phyloP scores from a whole-genome alignment of 495 filamentous ascomycete genomes.

The Hypoxylon lienhwacheense region DNA sequence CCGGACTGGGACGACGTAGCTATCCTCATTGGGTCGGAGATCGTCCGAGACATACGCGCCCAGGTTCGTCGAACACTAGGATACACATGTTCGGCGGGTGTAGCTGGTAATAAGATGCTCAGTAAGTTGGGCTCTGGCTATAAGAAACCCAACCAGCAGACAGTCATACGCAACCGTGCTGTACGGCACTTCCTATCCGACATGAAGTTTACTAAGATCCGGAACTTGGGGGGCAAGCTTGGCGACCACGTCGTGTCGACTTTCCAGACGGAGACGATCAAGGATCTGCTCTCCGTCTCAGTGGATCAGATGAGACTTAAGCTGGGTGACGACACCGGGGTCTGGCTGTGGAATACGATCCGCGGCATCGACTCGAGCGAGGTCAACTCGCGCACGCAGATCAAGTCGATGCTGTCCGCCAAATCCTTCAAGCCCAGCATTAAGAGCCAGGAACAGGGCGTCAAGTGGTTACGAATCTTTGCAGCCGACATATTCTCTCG shows the following conservation, averaged over 20 bases:
- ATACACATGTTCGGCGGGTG: constrained; percentile 89
- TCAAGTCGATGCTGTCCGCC: constrained; percentile 97
- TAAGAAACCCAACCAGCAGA: constrained; percentile 94
- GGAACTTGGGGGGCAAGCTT: constrained; percentile 94
- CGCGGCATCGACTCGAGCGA: constrained; percentile 85
- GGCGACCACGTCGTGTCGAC: constrained; percentile 77
- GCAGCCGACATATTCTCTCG: constrained; percentile 88
- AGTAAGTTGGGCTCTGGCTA: constrained; percentile 88
- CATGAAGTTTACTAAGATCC: constrained; percentile 95
- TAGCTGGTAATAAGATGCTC: constrained; percentile 92
- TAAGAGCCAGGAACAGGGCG: constrained; percentile 75
- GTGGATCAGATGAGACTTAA: constrained; percentile 77
- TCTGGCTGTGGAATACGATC: constrained; percentile 85
- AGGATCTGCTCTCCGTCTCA: constrained; percentile 70
- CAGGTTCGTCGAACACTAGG: constrained; percentile 66
- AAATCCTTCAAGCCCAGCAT: constrained; percentile 92
- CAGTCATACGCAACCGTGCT: constrained; percentile 82
- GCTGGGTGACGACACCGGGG: constrained; percentile 81
- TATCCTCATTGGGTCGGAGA: constrained; percentile 82
- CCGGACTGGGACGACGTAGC: constrained; percentile 97
- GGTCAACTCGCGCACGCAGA: constrained; percentile 87
- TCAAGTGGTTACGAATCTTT: constrained; percentile 89
- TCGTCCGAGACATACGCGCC: constrained; percentile 73
- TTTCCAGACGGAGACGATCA: constrained; percentile 80
- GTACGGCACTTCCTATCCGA: constrained; percentile 75